Base-by-base conservation (phyloP, 129 eudicot species). In the Centrapalus pauciflorus region DNA sequence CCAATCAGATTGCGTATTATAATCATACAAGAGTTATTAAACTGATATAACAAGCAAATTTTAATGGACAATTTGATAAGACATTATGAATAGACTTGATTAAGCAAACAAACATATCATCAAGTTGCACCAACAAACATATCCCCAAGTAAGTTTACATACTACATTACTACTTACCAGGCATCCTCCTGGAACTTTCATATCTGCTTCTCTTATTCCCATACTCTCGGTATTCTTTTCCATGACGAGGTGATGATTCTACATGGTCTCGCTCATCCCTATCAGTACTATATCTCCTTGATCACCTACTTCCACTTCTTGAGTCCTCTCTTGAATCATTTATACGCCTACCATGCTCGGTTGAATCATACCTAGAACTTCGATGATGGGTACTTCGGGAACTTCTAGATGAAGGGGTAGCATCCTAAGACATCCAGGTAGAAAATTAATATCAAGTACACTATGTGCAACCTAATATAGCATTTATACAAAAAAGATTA, bases 141-240 rank as follows among this genome's bases (percentile, higher is more conserved):
- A 10, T 49, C 20, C 7, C 20, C 14, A 49, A 4, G 5, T 49
- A n/a, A n/a, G n/a, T 49, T 14, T 25, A 65, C 13, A 35, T 6
- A 26, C 19, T 12, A 38, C 78, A 70, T n/a, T n/a, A n/a, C n/a
- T n/a, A n/a, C n/a, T n/a, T 80, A 83, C 95, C 81, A 50, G 86
- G 95, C 67, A 86, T 74, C 51, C 84, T 52, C 70, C 74, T 49
- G 5, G 79, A 77, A 69, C 74, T 72, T 25, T 80, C 86, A 48
- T 80, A 75, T 77, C 83, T 75, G 19, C 80, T 76, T 62, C 89
- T 64, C 60, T 83, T 86, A 64, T 82, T 71, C 14, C 63, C 80
- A 64, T 75, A 30, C 8, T 75, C 86, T 24, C 68, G 38, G 48
- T 69, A 68, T 10, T 61, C 82, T 29, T 54, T 75, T 29, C 77